Base-by-base conservation (phyloP, 495 filamentous ascomycete species). In the Margaritispora aquatica region DNA sequence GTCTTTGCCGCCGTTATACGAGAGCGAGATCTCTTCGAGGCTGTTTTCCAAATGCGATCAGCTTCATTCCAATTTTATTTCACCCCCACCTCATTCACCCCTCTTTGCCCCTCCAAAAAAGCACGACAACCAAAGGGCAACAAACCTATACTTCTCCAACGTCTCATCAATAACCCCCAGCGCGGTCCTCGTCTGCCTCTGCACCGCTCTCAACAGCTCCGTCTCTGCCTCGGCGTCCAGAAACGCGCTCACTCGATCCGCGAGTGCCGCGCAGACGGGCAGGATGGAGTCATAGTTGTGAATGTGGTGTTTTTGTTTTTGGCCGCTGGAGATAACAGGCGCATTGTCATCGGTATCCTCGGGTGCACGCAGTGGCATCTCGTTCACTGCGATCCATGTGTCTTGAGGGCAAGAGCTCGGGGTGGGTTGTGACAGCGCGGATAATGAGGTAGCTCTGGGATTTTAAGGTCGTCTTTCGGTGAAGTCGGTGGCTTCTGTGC, bases 1-100 rank as follows among this genome's bases (percentile, higher is more conserved):
- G 82, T 98, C 94, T 71, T 98, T 98, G 47, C 94, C 94, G 74
- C 94, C 94, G 64, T 98, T 98, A 70, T 96, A 98, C 50, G 95
- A 95, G 58, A 98, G 77, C 10, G 93, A 91, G 49, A 97, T 77
- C 63, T 95, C 80, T 50, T 86, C 76, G 55, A 87, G 82, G 52
- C 89, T 92, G 61, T 63, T 22, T 23, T 11, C 21, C 13, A 10
- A 26, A 31, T 26, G 13, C 1, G 36, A 4, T 54, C 49, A n/a
- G 55, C 29, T 60, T 53, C 20, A 8, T n/a, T 29, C 26, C 31
- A 15, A 2, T 55, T 34, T 21, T 20, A 2, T 3, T 13, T 23
- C 17, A 2, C 13, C 38, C 38, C 38, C 38, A 44, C 38, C 7
- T 44, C 8, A 3, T n/a, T 3, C 10, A 9, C 38, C 38, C 38